These are phyloP conservation scores for Dichotomopilus funicola DNA, from an alignment of 2,329 filamentous ascomycete genomes.

Conservation along the genomic window DNA sequence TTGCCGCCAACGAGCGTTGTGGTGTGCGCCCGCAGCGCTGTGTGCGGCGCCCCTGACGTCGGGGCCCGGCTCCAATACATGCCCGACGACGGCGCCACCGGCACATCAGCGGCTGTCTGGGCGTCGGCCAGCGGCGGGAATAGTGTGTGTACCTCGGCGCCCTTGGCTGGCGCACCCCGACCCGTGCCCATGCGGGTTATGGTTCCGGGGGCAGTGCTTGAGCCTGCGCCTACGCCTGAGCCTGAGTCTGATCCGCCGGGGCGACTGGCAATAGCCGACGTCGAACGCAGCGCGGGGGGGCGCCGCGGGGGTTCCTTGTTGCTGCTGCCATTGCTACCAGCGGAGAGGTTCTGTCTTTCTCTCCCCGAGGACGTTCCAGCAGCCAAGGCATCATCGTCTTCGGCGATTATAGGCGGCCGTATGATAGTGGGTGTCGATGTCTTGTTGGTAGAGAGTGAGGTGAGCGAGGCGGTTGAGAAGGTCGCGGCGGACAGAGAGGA, in stretches of 20 bases:
- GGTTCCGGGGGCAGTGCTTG: constrained; percentile 10
- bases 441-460: constrained; percentile 15
- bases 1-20: constrained; percentile 60
- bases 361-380: constrained; percentile 18
- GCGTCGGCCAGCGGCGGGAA: constrained; percentile 54
- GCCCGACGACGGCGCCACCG: constrained; percentile 57
- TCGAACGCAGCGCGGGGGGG: constrained; percentile 44
- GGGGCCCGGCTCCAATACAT: constrained; percentile 68
- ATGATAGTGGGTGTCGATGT: constrained; percentile 18
- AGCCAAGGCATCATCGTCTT: constrained; percentile 15
- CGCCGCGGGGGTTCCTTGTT: constrained; percentile 29
- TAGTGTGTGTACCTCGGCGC: constrained; percentile 40
- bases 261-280: constrained; percentile 43
- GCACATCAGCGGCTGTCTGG: constrained; percentile 51
- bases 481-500: constrained; percentile 28
- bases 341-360: constrained; percentile 23
- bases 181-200: constrained; percentile 23
- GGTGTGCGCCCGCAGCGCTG: constrained; percentile 59
- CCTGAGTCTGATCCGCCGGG: constrained; percentile 12
- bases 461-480: constrained; percentile 24
- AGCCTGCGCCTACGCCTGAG: background rate
- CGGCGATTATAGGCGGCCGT: constrained; percentile 24
- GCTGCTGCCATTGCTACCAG: constrained; percentile 22
- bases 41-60: constrained; percentile 55
- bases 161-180: constrained; percentile 21